Evolutionary conservation across 179 eudicot genomes (phyloP), one percentile per base, ranked within the genome.

Genomic region (Nepenthes alata): DNA sequence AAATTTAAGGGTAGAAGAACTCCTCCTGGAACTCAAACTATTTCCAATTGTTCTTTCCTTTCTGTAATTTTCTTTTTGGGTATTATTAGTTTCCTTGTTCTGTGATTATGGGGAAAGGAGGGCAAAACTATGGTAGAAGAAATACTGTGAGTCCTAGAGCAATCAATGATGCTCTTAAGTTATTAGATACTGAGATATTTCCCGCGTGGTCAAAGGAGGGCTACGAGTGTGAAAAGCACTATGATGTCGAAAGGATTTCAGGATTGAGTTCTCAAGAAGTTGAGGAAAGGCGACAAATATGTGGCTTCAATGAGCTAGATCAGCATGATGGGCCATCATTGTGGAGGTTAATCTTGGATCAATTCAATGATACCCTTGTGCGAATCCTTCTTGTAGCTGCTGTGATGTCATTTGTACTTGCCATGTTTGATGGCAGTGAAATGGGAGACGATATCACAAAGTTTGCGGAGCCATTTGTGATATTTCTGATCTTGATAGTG

Each of bases 301-400:
- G 71, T 65, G 85, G 87, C 11, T 63, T 35, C 60, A 83, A 83
- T 61, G 87, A 83, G 55, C 58, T 83, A 73, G 82, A 77, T 41
- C 80, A 77, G 67, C 85, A 77, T 8, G 82, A 83, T 2, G 82
- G 85, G 53, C 80, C 72, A n/a, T 80, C 87, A 0, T 71, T 80
- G 50, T 56, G 74, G 52, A 75, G 66, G 44, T 59, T 83, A 69
- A 70, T 83, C 69, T 52, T 83, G 16, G 88, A 83, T 41, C 88
- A 83, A 66, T 80, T 83, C 44, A 78, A 80, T 14, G 88, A 83
- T 57, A 80, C 85, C 1, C 66, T 83, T n/a, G 88, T 83, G n/a
- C 74, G 83, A 63, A 83, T 83, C 65, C 71, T 83, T 36, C 79
- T 83, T 16, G 78, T 53, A 37, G 88, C 88, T 0, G 85, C 85